phyloP scores from a whole-genome alignment of 768 basidiomycete genomes.

The Suillus weaverae region DNA sequence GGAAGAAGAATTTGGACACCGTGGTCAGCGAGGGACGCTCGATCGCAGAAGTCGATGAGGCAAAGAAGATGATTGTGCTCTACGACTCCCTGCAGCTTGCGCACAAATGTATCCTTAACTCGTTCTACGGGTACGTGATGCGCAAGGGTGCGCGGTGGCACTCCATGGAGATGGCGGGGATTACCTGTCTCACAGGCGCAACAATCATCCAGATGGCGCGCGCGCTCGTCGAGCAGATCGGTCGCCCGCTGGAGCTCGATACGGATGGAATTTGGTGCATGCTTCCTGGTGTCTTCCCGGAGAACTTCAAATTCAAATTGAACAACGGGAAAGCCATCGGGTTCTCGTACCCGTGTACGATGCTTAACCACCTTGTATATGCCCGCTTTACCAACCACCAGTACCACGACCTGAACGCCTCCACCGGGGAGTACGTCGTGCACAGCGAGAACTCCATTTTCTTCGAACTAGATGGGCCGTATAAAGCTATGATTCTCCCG shows the following conservation, averaged over 20 bases:
- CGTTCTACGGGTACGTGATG: constrained; percentile 99
- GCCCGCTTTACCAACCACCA: constrained; percentile 96
- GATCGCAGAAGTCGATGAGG: constrained; percentile 89
- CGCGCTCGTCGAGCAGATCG: constrained; percentile 95
- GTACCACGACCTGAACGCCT: constrained; percentile 89
- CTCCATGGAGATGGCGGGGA: constrained; percentile 99
- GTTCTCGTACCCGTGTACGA: constrained; percentile 97
- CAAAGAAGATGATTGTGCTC: constrained; percentile 97
- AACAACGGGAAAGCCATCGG: constrained; percentile 81
- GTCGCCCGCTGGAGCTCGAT: constrained; percentile 94
- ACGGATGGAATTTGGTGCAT: constrained; percentile 99
- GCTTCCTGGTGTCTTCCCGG: constrained; percentile 96
- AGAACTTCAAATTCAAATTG: constrained; percentile 96
- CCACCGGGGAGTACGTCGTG: constrained; percentile 80
- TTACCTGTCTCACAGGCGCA: constrained; percentile 96
- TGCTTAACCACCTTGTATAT: constrained; percentile 98
- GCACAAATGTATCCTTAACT: constrained; percentile 99
- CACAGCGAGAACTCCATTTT: constrained; percentile 98
- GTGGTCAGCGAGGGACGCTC: constrained; percentile 65
- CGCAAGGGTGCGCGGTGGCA: constrained; percentile 99
- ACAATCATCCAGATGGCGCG: constrained; percentile 99
- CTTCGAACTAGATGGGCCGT: constrained; percentile 98
- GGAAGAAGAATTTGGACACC: constrained; percentile 96
- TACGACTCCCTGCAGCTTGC: constrained; percentile 99
- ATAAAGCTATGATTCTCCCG: constrained; percentile 98